phyloP scores from a whole-genome alignment of 352 stramenopile genomes.

The Elongisporangium prolatum region DNA sequence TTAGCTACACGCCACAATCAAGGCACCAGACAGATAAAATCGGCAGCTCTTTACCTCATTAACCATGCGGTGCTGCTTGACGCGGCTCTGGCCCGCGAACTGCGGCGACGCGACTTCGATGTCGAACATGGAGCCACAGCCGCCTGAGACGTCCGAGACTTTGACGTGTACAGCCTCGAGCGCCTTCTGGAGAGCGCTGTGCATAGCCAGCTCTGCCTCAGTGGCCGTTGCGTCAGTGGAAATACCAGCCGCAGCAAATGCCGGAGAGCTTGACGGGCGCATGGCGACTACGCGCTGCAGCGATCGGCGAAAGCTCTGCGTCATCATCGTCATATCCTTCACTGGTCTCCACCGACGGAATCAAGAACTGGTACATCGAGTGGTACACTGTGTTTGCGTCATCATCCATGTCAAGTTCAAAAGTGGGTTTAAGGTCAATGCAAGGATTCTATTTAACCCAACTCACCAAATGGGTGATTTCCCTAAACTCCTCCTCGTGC shows the following conservation, averaged over 20 bases:
- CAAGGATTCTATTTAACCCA: background rate
- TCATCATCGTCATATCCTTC: background rate
- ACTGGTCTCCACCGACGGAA: background rate
- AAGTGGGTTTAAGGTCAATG: background rate
- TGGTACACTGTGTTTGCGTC: background rate
- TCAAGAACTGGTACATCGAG: background rate
- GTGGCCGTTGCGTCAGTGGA: constrained; percentile 13
- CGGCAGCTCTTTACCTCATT: constrained; percentile 48
- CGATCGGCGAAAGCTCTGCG: background rate
- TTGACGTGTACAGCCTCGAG: constrained; percentile 78
- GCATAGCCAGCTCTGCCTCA: constrained; percentile 70
- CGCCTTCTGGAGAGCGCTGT: constrained; percentile 39
- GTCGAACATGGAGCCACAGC: constrained; percentile 88
- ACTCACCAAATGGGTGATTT: background rate
- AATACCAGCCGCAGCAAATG: background rate
- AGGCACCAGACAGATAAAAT: constrained; percentile 1
- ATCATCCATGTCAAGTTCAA: background rate
- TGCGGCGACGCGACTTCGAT: constrained; percentile 78
- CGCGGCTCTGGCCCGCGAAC: constrained; percentile 74
- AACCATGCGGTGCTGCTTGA: constrained; percentile 87
- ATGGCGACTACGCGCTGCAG: background rate
- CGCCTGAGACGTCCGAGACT: constrained; percentile 83
- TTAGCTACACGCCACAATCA: background rate
- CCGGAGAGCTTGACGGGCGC: background rate
- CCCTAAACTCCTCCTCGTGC: constrained; percentile 16